Evolutionary conservation across 2,329 filamentous ascomycete species (phyloP).

Genomic region (Cladophialophora psammophila): DNA sequence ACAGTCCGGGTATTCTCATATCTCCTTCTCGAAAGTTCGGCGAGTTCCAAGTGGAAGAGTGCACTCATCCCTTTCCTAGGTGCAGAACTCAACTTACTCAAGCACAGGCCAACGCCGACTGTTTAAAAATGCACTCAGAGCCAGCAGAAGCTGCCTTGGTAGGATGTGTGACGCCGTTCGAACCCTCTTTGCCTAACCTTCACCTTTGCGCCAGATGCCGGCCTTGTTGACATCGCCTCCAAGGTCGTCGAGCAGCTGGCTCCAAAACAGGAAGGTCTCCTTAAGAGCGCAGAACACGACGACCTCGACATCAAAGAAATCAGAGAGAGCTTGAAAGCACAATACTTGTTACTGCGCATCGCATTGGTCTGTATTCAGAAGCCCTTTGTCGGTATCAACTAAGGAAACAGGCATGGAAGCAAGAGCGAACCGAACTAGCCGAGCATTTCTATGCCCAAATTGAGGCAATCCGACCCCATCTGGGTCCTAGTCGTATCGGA

Average conservation of each 20-base stretch:
- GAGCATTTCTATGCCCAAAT: constrained; percentile 77
- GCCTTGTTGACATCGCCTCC: constrained; percentile 64
- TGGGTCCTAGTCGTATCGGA: constrained; percentile 64
- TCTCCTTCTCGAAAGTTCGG: constrained; percentile 68
- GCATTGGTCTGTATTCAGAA: constrained; percentile 63
- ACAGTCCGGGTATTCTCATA: constrained; percentile 68
- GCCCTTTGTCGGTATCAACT: background rate
- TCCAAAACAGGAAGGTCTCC: constrained; percentile 34
- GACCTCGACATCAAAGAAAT: constrained; percentile 1
- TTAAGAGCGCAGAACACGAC: constrained; percentile 1
- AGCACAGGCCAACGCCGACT: constrained; percentile 61
- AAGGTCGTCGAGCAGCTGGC: constrained; percentile 70
- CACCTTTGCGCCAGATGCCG: constrained; percentile 15
- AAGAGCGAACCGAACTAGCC: constrained; percentile 75
- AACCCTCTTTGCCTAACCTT: background rate
- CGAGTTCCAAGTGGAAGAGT: constrained; percentile 40
- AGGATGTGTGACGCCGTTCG: background rate
- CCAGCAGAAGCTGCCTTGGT: constrained; percentile 66
- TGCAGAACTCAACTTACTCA: constrained; percentile 25
- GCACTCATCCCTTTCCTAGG: background rate
- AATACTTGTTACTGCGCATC: constrained; percentile 72
- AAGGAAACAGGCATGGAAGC: constrained; percentile 72
- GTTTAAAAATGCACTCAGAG: constrained; percentile 72
- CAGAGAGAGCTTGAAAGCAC: constrained; percentile 42
- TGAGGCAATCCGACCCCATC: constrained; percentile 45